Evolutionary conservation across 495 filamentous ascomycete genomes (phyloP), one percentile per base, ranked within the genome.

Genomic region (Chlorociboria aeruginascens): DNA sequence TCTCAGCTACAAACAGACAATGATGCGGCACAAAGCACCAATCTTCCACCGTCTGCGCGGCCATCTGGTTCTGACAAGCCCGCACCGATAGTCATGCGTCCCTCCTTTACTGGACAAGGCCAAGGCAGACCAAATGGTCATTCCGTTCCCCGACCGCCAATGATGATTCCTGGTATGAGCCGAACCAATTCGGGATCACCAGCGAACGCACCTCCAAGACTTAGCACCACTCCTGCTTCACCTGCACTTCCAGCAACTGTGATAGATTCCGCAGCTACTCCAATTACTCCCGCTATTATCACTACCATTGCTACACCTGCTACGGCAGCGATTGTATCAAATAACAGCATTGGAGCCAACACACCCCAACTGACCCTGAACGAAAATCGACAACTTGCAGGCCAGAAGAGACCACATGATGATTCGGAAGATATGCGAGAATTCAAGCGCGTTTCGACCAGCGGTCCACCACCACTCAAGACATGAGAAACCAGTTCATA

Each of bases 71-170:
- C 36, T 28, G 42, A 46, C 6, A 50, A 40, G 28, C 30, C 48
- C 25, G 28, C 8, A 7, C 55, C 50, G 9, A 39, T 46, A 13
- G 39, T 61, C 14, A 48, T 32, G 44, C 42, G 58, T 12, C 58
- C 55, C 17, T 46, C 49, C 3, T 58, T 61, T 28, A 53, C 35
- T 32, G 52, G 53, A 28, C 47, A 51, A 32, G 40, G 45, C 3
- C 53, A 52, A 20, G 54, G 16, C 46, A 47, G 55, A 28, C 40
- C 54, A 10, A 52, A 38, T 40, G 29, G 40, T 14, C 9, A 40
- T 17, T 50, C 53, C 9, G 48, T 61, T 17, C 48, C 58, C 14
- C 34, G 58, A 33, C 58, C 55, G 6, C 58, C 58, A 48, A 61
- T 61, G 50, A 54, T 40, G 36, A 43, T 45, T 20, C 46, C 48